phyloP scores from a whole-genome alignment of 192 early-diverging fungal genomes.

The Nowakowskiella sp. region DNA sequence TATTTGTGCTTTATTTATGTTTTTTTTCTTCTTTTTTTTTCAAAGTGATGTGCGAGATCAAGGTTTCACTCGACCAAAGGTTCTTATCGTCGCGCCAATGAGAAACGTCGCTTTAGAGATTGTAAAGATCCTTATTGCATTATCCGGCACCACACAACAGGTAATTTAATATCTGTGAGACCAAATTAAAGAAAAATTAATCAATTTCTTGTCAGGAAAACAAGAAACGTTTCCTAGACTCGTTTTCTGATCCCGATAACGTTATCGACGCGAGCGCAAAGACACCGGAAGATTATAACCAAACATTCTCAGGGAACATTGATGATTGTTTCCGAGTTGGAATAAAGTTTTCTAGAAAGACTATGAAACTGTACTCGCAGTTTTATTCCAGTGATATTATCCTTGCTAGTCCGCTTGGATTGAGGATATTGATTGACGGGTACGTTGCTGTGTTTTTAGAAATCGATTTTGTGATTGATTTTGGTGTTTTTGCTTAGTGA shows the following conservation, averaged over 20 bases:
- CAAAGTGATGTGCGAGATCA: conserved; percentile 80
- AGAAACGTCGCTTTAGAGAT: conserved; percentile 73
- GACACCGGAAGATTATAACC: conserved; percentile 57
- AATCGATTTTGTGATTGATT: not conserved
- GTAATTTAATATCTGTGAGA: conserved; percentile 23
- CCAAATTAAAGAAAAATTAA: not conserved
- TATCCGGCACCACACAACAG: conserved; percentile 75
- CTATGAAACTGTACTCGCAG: conserved; percentile 76
- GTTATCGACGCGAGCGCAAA: conserved; percentile 42
- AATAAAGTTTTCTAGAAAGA: conserved; percentile 77
- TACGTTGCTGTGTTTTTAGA: conserved; percentile 18
- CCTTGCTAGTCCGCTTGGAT: conserved; percentile 83
- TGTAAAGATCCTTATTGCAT: conserved; percentile 62
- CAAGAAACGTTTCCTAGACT: conserved; percentile 74
- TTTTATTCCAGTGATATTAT: conserved; percentile 91
- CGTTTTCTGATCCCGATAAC: conserved; percentile 62
- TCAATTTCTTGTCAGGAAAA: conserved; percentile 46
- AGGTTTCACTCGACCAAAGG: conserved; percentile 89
- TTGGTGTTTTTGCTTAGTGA: too few relatives aligned
- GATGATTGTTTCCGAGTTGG: conserved; percentile 94
- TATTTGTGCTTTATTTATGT: conserved; percentile 1
- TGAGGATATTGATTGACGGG: conserved; percentile 83
- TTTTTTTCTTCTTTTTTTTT: not conserved
- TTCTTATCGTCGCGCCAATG: conserved; percentile 84
- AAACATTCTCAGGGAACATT: conserved; percentile 87